phyloP scores from a whole-genome alignment of 371 early-diverging fungal species.

The Mucor plumbeus region DNA sequence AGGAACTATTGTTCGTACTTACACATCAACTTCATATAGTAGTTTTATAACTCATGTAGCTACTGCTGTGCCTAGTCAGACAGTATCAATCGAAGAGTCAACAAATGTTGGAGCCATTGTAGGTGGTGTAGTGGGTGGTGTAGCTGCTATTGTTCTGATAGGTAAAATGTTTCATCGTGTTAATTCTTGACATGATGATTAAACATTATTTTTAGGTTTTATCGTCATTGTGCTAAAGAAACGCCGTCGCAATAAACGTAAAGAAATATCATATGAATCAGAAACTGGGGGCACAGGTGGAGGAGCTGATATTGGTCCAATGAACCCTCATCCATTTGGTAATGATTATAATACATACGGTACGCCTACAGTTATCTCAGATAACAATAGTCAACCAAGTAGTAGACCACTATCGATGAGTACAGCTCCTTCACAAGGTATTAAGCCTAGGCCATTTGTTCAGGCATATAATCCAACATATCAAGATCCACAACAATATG shows the following conservation, averaged over 20 bases:
- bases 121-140: slow-evolving; percentile 33
- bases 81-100: too few species aligned
- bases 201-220: slow-evolving; percentile 1
- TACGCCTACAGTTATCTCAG: slow-evolving; percentile 13
- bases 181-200: not conserved
- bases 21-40: slow-evolving; percentile 27
- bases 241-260: slow-evolving; percentile 11
- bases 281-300: not conserved
- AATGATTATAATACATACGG: slow-evolving; percentile 22
- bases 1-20: slow-evolving; percentile 16
- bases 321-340: slow-evolving; percentile 11
- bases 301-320: not conserved
- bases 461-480: slow-evolving; percentile 26
- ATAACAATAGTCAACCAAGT: slow-evolving; percentile 3
- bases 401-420: slow-evolving; percentile 16
- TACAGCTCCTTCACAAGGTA: not conserved
- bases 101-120: slow-evolving; percentile 28
- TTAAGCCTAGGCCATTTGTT: slow-evolving; percentile 27
- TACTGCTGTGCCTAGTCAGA: not conserved
- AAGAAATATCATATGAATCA: not conserved
- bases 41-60: slow-evolving; percentile 13
- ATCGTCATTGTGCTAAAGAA: slow-evolving; percentile 12
- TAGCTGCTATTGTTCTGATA: slow-evolving; percentile 21
- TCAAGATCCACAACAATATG: slow-evolving; percentile 1
- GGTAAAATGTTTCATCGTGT: slow-evolving; percentile 11